Percentiles rank a stretch among this genome's conserved stretches.
phyloP scores from a whole-genome alignment of 495 filamentous ascomycete species.

The Cercophora sp. region DNA sequence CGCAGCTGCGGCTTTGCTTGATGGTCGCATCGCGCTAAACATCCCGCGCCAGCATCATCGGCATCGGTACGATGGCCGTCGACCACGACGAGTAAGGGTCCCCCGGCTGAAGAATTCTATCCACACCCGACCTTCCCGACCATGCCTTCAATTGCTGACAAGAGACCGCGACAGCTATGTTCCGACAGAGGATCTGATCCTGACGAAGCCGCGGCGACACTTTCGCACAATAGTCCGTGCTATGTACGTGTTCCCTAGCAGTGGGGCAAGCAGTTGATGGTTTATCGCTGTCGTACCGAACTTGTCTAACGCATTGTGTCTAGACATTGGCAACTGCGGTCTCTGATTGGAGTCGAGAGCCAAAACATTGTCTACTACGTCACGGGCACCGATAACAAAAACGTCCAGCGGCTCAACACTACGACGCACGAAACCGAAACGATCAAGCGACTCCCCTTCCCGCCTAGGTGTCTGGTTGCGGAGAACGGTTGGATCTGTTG shows the following conservation, averaged over 20 bases:
- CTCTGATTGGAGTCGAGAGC: conserved; percentile 77
- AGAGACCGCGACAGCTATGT: conserved; percentile 26
- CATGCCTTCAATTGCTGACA: background rate
- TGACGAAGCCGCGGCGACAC: conserved; percentile 64
- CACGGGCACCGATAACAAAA: conserved; percentile 36
- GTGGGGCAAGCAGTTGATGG: conserved; percentile 4
- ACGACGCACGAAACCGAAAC: conserved; percentile 67
- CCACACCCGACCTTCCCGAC: too few species aligned
- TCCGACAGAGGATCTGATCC: conserved; percentile 53
- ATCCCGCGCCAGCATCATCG: conserved; percentile 16
- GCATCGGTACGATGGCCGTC: conserved; percentile 44
- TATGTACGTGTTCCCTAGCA: conserved; percentile 51
- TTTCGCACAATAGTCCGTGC: conserved; percentile 72
- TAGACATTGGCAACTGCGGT: conserved; percentile 90
- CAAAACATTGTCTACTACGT: conserved; percentile 80
- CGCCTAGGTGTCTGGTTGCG: conserved; percentile 77
- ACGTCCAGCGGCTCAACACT: conserved; percentile 71
- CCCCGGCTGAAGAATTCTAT: too few species aligned
- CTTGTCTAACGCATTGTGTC: conserved; percentile 8
- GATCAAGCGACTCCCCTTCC: conserved; percentile 74
- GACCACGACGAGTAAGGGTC: conserved; percentile 47
- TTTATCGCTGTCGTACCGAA: conserved; percentile 11
- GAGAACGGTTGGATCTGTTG: conserved; percentile 84
- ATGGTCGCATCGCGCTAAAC: conserved; percentile 29
- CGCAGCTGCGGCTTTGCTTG: background rate